Conservation (phyloP, 345 rosid genomes). For the Lepidium africanum region DNA sequence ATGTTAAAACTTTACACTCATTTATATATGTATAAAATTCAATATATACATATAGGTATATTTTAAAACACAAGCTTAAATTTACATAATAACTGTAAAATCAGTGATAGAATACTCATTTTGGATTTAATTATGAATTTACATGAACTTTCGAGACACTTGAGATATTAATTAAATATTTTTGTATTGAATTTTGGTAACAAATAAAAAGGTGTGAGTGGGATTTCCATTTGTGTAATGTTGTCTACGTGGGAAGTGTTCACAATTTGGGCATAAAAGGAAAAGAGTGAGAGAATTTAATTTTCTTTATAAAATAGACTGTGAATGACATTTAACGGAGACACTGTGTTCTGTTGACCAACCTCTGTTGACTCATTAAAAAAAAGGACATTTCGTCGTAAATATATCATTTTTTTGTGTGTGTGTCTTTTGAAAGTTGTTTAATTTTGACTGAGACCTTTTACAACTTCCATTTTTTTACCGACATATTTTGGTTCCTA, state of each 20-base stretch:
- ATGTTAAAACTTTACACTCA: too few relatives aligned
- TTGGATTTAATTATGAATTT: not conserved
- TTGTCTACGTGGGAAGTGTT: constrained; percentile 40
- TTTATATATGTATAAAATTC: not conserved
- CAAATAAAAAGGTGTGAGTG: constrained; percentile 5
- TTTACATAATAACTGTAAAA: not conserved
- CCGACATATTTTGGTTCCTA: constrained; percentile 1
- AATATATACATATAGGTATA: not conserved
- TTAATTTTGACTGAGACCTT: constrained; percentile 7
- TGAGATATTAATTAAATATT: not conserved
- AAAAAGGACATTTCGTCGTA: not conserved
- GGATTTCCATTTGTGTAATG: constrained; percentile 44
- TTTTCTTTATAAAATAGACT: constrained; percentile 12
- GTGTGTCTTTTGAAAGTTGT: not conserved
- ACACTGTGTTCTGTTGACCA: constrained; percentile 20
- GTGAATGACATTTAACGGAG: constrained; percentile 12
- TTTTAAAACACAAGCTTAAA: not conserved
- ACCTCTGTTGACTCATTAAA: not conserved
- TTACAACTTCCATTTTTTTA: constrained; percentile 1
- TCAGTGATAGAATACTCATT: not conserved
- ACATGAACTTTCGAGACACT: not conserved
- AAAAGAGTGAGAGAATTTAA: constrained; percentile 51
- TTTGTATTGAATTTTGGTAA: not conserved
- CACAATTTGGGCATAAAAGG: constrained; percentile 38
- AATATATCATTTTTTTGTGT: not conserved